Conservation (phyloP, 352 stramenopile genomes). For the Aphanomyces cochlioides region DNA sequence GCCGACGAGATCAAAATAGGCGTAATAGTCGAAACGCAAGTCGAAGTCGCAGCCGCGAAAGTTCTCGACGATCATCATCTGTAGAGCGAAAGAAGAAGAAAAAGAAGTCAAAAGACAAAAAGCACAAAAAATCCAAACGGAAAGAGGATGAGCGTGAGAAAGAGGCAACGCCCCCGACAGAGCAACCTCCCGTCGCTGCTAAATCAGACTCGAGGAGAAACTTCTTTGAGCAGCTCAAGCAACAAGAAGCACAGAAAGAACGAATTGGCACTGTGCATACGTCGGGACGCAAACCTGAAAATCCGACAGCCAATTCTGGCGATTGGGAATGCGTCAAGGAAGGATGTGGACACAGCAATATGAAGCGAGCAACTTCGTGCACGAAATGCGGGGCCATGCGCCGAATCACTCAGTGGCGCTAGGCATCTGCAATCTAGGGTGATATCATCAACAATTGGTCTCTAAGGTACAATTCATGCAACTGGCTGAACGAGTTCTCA, state of each 20-base stretch:
- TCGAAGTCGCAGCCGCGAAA: constrained; percentile 15
- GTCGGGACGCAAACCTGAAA: constrained; percentile 18
- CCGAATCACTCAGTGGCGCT: constrained; percentile 23
- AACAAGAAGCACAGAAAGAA: constrained; percentile 22
- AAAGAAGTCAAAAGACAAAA: constrained; percentile 11
- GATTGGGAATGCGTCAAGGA: constrained; percentile 29
- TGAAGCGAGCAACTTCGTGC: constrained; percentile 26
- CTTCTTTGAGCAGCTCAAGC: constrained; percentile 27
- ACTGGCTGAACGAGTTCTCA: no score
- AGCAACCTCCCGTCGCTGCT: not conserved
- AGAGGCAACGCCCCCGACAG: not conserved
- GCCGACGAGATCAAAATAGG: not conserved
- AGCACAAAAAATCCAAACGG: constrained; percentile 15
- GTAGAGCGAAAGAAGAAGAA: constrained; percentile 10
- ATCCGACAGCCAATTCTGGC: constrained; percentile 2
- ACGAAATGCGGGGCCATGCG: constrained; percentile 27
- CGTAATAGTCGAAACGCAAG: not conserved
- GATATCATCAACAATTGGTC: not conserved
- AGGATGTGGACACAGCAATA: constrained; percentile 24
- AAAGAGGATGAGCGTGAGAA: constrained; percentile 10
- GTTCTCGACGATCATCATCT: constrained; percentile 9
- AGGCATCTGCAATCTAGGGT: not conserved
- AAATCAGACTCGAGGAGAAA: constrained; percentile 3
- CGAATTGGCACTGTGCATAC: constrained; percentile 18
- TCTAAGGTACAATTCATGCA: not conserved